phyloP scores from a whole-genome alignment of 495 filamentous ascomycete species.

The Parmelia sp. region DNA sequence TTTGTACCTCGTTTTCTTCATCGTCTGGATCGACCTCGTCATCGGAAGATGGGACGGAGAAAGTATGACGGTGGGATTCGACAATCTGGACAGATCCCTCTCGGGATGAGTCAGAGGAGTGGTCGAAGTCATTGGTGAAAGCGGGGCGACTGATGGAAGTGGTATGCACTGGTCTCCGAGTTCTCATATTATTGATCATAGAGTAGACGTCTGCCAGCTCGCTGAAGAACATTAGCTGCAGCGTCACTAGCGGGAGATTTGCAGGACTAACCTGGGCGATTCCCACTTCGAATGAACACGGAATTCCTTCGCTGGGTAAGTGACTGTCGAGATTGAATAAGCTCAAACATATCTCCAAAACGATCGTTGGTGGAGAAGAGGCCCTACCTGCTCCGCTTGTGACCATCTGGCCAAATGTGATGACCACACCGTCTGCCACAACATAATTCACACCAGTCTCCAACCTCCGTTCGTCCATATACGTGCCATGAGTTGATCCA shows the following conservation, averaged over 20 bases:
- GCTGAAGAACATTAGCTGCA: not conserved
- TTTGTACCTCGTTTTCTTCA: constrained; percentile 23
- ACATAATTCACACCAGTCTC: constrained; percentile 31
- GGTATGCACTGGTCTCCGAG: not conserved
- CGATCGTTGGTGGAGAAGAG: not conserved
- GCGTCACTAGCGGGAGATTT: not conserved
- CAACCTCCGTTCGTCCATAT: constrained; percentile 41
- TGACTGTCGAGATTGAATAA: constrained; percentile 14
- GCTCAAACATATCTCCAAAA: not conserved
- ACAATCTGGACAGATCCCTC: constrained; percentile 23
- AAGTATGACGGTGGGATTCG: constrained; percentile 19
- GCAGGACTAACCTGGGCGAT: constrained; percentile 14
- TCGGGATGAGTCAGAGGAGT: constrained; percentile 22
- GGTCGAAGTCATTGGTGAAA: constrained; percentile 34
- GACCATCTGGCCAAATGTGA: constrained; percentile 52
- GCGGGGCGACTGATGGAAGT: not conserved
- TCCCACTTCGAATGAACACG: constrained; percentile 16
- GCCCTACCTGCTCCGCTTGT: constrained; percentile 44
- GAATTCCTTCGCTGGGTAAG: constrained; percentile 25
- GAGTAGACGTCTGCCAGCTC: not conserved
- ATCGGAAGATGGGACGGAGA: constrained; percentile 25
- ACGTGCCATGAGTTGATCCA: constrained; percentile 56
- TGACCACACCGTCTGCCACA: constrained; percentile 40
- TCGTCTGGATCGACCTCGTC: constrained; percentile 21
- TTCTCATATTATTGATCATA: not conserved